Conservation (phyloP, 371 early-diverging fungal species). For the Apophysomyces elegans region DNA sequence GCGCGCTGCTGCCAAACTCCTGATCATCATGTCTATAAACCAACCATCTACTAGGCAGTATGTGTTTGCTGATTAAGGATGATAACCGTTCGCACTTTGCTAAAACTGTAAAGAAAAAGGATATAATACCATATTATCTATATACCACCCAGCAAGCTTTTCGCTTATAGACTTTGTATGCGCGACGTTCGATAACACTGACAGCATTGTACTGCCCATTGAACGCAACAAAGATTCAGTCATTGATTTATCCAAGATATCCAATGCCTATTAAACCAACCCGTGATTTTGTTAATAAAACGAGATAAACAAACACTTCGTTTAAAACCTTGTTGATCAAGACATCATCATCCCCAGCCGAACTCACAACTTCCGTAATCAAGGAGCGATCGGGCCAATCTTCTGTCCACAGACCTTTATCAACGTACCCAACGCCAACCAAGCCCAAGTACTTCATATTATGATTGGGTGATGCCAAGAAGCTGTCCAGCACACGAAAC, state of each 20-base stretch:
- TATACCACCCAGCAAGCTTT: slow-evolving; percentile 28
- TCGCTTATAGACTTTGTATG: background rate
- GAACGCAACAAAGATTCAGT: slow-evolving; percentile 11
- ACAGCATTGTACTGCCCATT: slow-evolving; percentile 13
- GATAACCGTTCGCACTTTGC: background rate
- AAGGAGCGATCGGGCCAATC: slow-evolving; percentile 34
- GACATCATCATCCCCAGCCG: slow-evolving; percentile 28
- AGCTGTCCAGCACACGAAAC: slow-evolving; percentile 33
- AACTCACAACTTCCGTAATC: slow-evolving; percentile 16
- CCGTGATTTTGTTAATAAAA: background rate
- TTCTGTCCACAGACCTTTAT: slow-evolving; percentile 36
- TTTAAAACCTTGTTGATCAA: slow-evolving; percentile 23
- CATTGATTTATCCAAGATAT: slow-evolving; percentile 27
- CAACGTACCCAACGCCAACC: slow-evolving; percentile 26
- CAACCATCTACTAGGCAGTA: slow-evolving; percentile 12
- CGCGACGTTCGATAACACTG: slow-evolving; percentile 18
- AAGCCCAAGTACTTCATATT: slow-evolving; percentile 55
- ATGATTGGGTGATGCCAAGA: slow-evolving; percentile 40
- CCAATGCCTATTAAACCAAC: slow-evolving; percentile 21
- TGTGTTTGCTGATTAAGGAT: background rate
- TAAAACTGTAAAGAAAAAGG: slow-evolving; percentile 17
- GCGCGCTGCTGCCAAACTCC: slow-evolving; percentile 17
- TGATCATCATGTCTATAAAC: slow-evolving; percentile 25
- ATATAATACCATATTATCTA: slow-evolving; percentile 25
- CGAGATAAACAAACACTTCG: background rate